Base-by-base conservation (phyloP, 345 rosid genomes). In the Eucalyptus dawsonii region DNA sequence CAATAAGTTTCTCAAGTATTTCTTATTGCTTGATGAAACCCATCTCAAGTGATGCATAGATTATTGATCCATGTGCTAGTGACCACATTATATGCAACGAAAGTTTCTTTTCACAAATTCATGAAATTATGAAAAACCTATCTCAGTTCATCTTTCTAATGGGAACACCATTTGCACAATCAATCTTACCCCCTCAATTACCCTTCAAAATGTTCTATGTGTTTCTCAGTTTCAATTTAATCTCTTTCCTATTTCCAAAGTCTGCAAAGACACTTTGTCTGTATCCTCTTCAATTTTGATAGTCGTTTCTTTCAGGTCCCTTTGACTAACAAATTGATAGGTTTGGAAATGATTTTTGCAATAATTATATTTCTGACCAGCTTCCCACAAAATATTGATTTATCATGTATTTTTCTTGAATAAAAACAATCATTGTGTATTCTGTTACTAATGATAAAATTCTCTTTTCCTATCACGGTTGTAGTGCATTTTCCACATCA, bases 181-280 rank as follows among this genome's bases (percentile, higher is more conserved):
- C 29, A 58, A 24, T 25, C 62, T 58, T 24, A 58, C 3, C 62
- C 29, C 62, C 1, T 58, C 13, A 10, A 58, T 58, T 24, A 58
- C 29, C 29, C 62, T 58, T 58, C 14, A 1, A 58, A 22, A 9
- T 24, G 62, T 24, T 25, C 6, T 58, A 24, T 58, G 24, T 58
- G 14, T 58, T 58, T 25, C 62, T 25, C 29, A 58, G 1, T 58
- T 58, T 2, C 27, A 56, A 4, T 56, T 22, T 9, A 56, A 22
- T 56, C 60, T 56, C 11, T 0, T 8, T 9, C 22, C 1, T 56
- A 0, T 56, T 24, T 56, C 60, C 25, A 56, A 24, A 56, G 12
- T 24, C 5, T 56, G 0, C 60, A 21, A 56, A 22, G 60, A 22
- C 27, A 22, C 25, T 56, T 56, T 56, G 5, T n/a, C 0, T 9